Evolutionary conservation across 495 filamentous ascomycete species (phyloP).

Genomic region (Amphirosellinia nigrospora): DNA sequence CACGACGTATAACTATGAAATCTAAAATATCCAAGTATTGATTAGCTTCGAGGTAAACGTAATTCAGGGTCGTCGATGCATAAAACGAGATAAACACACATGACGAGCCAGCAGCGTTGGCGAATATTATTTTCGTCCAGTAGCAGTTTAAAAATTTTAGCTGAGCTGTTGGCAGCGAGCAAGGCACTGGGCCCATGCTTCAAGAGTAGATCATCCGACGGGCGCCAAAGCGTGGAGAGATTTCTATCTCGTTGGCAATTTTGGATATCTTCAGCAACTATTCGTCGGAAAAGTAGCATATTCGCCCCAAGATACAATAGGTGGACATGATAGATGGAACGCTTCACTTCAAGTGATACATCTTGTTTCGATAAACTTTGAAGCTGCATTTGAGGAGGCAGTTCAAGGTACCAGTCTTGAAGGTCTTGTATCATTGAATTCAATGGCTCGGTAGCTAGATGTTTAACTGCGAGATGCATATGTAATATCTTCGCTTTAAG

Average conservation of each 20-base stretch:
- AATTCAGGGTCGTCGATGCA: neutral
- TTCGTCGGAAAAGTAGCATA: conserved; percentile 43
- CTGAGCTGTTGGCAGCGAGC: conserved; percentile 1
- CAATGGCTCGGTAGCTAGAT: neutral
- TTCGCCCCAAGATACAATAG: conserved; percentile 35
- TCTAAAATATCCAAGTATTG: neutral
- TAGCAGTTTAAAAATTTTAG: neutral
- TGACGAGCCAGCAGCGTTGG: neutral
- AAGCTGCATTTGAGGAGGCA: conserved; percentile 3
- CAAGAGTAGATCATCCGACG: neutral
- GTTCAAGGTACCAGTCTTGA: neutral
- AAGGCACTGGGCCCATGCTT: neutral
- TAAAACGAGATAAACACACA: neutral
- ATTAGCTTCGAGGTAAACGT: neutral
- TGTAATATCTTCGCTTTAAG: conserved; percentile 9
- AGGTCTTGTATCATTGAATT: neutral
- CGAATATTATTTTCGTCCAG: neutral
- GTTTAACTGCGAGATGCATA: neutral
- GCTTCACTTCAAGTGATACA: conserved; percentile 25
- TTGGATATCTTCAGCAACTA: conserved; percentile 7
- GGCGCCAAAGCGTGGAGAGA: neutral
- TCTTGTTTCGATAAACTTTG: neutral
- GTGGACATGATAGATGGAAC: conserved; percentile 42
- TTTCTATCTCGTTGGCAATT: neutral
- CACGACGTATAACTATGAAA: conserved; percentile 10